phyloP scores from a whole-genome alignment of 2,329 filamentous ascomycete species.

The Graphilbum fragrans region DNA sequence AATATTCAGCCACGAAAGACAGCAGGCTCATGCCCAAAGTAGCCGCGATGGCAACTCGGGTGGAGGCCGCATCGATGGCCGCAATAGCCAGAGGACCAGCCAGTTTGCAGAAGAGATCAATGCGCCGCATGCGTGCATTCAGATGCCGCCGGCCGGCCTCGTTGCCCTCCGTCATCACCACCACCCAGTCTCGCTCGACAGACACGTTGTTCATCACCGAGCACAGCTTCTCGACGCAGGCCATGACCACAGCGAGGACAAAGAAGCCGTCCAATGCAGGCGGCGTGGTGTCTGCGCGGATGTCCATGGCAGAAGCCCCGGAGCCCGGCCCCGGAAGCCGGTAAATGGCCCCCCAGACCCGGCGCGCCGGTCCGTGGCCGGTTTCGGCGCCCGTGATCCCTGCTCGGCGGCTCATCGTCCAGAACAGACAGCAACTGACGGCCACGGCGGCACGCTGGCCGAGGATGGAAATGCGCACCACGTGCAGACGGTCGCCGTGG shows the following conservation, averaged over 20 bases:
- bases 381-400: slow-evolving; percentile 3
- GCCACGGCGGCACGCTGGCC: slow-evolving; percentile 31
- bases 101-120: slow-evolving; percentile 47
- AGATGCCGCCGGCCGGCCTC: slow-evolving; percentile 19
- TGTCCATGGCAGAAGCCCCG: too few relatives aligned
- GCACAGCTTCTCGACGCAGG: slow-evolving; percentile 57
- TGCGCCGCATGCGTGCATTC: slow-evolving; percentile 43
- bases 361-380: too few relatives aligned
- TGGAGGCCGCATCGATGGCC: slow-evolving; percentile 32
- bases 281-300: too few relatives aligned
- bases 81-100: slow-evolving; percentile 39
- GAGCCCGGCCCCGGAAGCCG: too few relatives aligned
- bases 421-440: slow-evolving; percentile 33
- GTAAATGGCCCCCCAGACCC: slow-evolving; percentile 11
- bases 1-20: slow-evolving; percentile 31
- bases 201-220: slow-evolving; percentile 54
- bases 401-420: slow-evolving; percentile 18
- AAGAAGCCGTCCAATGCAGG: slow-evolving; percentile 16
- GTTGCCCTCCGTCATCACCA: slow-evolving; percentile 32
- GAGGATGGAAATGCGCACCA: slow-evolving; percentile 38
- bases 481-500: slow-evolving; percentile 31
- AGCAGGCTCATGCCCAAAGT: slow-evolving; percentile 33
- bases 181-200: slow-evolving; percentile 60
- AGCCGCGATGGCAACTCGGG: slow-evolving; percentile 29
- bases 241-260: slow-evolving; percentile 32